Conservation (phyloP, 371 early-diverging fungal genomes). For the Rhizomucor miehei region DNA sequence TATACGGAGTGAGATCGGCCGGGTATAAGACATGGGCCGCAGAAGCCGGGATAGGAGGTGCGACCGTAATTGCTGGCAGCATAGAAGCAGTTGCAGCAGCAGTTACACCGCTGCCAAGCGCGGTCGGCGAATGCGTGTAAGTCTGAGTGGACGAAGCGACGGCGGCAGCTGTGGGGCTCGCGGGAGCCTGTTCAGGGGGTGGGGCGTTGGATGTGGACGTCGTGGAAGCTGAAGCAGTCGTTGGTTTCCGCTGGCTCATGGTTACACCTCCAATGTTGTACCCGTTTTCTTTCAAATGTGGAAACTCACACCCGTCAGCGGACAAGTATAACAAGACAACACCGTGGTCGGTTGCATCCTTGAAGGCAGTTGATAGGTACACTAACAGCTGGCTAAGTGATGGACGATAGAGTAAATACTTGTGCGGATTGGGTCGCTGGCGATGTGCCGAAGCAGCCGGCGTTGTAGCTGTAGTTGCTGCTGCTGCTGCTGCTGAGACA, state of each 20-base stretch:
- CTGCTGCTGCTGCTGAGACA: constrained; percentile 10
- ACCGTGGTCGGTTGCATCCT: constrained; percentile 82
- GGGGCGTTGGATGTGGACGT: constrained; percentile 1
- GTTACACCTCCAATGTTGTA: constrained; percentile 70
- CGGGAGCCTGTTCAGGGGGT: background rate
- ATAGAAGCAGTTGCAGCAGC: constrained; percentile 1
- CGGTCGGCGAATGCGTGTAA: background rate
- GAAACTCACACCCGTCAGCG: constrained; percentile 75
- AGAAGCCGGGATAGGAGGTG: constrained; percentile 6
- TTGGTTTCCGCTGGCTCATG: constrained; percentile 35
- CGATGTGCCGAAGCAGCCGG: constrained; percentile 18
- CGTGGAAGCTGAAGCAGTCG: background rate
- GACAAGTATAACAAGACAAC: constrained; percentile 88
- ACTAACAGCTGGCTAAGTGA: constrained; percentile 84
- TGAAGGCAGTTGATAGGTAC: constrained; percentile 87
- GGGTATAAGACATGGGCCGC: constrained; percentile 82
- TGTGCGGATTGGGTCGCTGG: constrained; percentile 81
- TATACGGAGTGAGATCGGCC: constrained; percentile 87
- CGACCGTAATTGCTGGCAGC: background rate
- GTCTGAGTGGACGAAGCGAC: background rate
- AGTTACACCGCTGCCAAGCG: background rate
- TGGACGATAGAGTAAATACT: constrained; percentile 88
- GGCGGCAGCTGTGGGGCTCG: constrained; percentile 1
- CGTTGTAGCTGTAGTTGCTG: constrained; percentile 7
- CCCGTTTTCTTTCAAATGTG: constrained; percentile 39